Evolutionary conservation across 805 yeast genomes (phyloP).

Genomic region (Lipomyces starkeyi): DNA sequence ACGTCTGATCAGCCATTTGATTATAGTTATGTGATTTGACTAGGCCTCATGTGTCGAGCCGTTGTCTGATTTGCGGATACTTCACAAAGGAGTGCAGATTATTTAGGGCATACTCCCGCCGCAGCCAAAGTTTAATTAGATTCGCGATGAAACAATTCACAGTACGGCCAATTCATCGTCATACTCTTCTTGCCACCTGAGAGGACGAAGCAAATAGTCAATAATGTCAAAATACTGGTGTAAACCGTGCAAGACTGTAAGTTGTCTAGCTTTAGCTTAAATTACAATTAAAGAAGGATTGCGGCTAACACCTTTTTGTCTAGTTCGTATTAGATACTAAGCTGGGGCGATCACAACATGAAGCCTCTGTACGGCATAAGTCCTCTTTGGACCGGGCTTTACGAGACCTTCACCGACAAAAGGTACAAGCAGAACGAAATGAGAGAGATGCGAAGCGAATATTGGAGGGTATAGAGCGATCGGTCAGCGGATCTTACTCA

Average conservation of each 20-base stretch:
- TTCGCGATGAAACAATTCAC: no score
- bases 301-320: background rate
- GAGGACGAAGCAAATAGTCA: background rate
- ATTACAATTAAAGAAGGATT: background rate
- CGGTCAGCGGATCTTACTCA: conserved; percentile 12
- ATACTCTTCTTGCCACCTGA: background rate
- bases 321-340: conserved; percentile 39
- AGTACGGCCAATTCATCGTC: no score
- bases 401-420: conserved; percentile 35
- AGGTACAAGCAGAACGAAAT: conserved; percentile 25
- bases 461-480: conserved; percentile 28
- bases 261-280: conserved; percentile 10
- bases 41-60: background rate
- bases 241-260: conserved; percentile 38
- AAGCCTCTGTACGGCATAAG: conserved; percentile 35
- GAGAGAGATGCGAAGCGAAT: conserved; percentile 33
- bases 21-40: background rate
- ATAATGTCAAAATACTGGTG: conserved; percentile 41
- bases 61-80: no score
- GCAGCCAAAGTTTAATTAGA: no score
- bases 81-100: no score
- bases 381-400: conserved; percentile 35
- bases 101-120: no score
- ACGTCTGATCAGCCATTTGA: background rate
- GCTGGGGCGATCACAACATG: conserved; percentile 39